A percentile compares a stretch with the other conserved stretches of the same genome.
Evolutionary conservation across 2,329 filamentous ascomycete species (phyloP).

Genomic region (Pyrenophora graminea): DNA sequence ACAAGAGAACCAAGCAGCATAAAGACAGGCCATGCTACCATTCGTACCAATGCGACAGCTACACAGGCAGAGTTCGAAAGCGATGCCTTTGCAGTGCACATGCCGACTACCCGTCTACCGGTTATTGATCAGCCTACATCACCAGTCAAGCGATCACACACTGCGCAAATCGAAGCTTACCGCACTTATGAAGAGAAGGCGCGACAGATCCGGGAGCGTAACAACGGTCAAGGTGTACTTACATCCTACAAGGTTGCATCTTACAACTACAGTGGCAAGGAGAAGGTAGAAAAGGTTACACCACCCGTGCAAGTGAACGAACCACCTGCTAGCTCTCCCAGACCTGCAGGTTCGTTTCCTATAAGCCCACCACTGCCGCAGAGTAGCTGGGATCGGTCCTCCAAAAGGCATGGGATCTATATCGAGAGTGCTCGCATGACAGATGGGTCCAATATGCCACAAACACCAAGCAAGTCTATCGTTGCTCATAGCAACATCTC

Average conservation of each 20-base stretch:
- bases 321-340: constrained; percentile 15
- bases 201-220: constrained; percentile 25
- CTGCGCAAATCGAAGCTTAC: constrained; percentile 35
- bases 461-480: constrained; percentile 21
- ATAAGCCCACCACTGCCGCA: constrained; percentile 29
- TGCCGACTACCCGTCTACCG: constrained; percentile 40
- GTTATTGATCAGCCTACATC: constrained; percentile 28
- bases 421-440: constrained; percentile 2
- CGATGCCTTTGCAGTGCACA: constrained; percentile 40
- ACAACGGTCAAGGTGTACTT: constrained; percentile 14
- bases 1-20: constrained; percentile 27
- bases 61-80: constrained; percentile 38
- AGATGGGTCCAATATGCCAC: constrained; percentile 15
- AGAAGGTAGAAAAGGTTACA: background rate
- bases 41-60: constrained; percentile 33
- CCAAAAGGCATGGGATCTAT: constrained; percentile 1
- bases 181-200: constrained; percentile 37
- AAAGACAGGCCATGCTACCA: constrained; percentile 32
- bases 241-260: too few species aligned
- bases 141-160: constrained; percentile 19
- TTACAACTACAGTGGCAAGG: too few species aligned
- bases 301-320: constrained; percentile 9
- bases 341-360: constrained; percentile 34
- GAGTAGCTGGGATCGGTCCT: constrained; percentile 14
- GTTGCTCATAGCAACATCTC: background rate